Base-by-base conservation (phyloP, 192 early-diverging fungal genomes). In the Backusella psychrophila region DNA sequence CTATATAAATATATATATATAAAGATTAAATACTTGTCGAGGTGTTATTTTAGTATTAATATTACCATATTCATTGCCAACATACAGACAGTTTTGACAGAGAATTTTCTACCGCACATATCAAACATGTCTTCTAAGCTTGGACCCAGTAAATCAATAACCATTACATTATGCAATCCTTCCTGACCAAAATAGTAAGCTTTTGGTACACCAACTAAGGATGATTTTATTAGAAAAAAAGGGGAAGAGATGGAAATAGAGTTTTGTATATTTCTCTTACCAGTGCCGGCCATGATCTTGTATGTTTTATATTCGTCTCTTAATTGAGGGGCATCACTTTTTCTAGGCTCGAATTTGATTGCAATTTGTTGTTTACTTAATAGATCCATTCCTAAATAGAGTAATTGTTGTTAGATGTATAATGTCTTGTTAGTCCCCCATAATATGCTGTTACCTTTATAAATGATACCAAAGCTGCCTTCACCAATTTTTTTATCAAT, bases 101-200 rank as follows among this genome's bases (percentile, higher is more conserved):
- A 85, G 75, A 99, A 96, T 80, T 93, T 92, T 71, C 97, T 86
- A 26, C 92, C 89, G 82, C 97, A 99, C 81, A 94, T 90, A 81
- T 97, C 97, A 86, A 99, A 99, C 81, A 97, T 84, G 78, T 99
- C 97, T 83, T 99, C 97, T n/a, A 99, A 83, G 75, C 89, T 92
- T 17, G 96, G 95, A 3, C 97, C 97, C 19, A 99, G 87, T 67
- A 99, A 85, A 81, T 99, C 97, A 66, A 99, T 93, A 78, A 94
- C 95, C n/a, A 99, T 87, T 29, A 99, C 91, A 78, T 96, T 97
- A 82, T 99, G 93, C 12, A 99, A 87, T 31, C 97, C 96, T 82
- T 99, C 97, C 79, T 96, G 94, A 38, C 96, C 96, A 92, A 97
- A 99, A 87, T 97, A 97, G 77, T 97, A 95, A 14, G 92, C 95